Percentiles rank a stretch among this genome's conserved stretches.
Evolutionary conservation across 192 early-diverging fungal species (phyloP).

Genomic region (Backusella tarrabulga): DNA sequence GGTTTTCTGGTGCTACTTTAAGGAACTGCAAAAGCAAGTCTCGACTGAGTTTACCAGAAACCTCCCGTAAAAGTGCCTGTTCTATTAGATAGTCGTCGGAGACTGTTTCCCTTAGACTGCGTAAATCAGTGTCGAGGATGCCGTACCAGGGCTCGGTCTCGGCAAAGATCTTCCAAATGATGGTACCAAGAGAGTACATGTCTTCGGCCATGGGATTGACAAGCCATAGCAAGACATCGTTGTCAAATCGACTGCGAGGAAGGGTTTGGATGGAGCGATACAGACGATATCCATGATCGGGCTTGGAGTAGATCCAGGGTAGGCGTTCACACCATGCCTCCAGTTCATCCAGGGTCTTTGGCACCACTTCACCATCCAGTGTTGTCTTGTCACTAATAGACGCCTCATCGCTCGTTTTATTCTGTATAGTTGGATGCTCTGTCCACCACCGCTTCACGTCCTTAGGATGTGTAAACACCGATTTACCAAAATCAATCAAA

Average conservation of each 20-base stretch:
- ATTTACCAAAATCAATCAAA: slow-evolving; percentile 64
- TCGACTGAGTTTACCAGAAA: slow-evolving; percentile 36
- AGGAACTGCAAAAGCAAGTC: slow-evolving; percentile 44
- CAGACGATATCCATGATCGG: slow-evolving; percentile 58
- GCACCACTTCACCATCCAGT: slow-evolving; percentile 23
- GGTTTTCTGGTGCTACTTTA: slow-evolving; percentile 39
- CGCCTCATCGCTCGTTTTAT: neutral
- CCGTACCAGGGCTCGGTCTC: slow-evolving; percentile 60
- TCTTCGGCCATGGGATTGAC: slow-evolving; percentile 52
- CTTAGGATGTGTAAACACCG: slow-evolving; percentile 43
- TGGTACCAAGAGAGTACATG: slow-evolving; percentile 52
- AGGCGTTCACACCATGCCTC: slow-evolving; percentile 33
- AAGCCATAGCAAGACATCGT: slow-evolving; percentile 34
- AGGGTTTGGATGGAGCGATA: slow-evolving; percentile 57
- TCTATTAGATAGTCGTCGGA: slow-evolving; percentile 43
- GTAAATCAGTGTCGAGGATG: slow-evolving; percentile 56
- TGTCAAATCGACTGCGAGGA: slow-evolving; percentile 46
- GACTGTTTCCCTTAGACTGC: slow-evolving; percentile 47
- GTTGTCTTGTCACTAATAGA: neutral
- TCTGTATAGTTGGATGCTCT: slow-evolving; percentile 5
- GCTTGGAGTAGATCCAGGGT: slow-evolving; percentile 46
- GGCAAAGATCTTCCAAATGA: slow-evolving; percentile 61
- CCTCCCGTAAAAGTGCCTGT: slow-evolving; percentile 40
- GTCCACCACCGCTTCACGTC: slow-evolving; percentile 48
- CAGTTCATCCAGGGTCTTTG: slow-evolving; percentile 44